A percentile compares a stretch with the other conserved stretches of the same genome.
Conservation (phyloP, 441 rosid species). For the Jatropha multifida region DNA sequence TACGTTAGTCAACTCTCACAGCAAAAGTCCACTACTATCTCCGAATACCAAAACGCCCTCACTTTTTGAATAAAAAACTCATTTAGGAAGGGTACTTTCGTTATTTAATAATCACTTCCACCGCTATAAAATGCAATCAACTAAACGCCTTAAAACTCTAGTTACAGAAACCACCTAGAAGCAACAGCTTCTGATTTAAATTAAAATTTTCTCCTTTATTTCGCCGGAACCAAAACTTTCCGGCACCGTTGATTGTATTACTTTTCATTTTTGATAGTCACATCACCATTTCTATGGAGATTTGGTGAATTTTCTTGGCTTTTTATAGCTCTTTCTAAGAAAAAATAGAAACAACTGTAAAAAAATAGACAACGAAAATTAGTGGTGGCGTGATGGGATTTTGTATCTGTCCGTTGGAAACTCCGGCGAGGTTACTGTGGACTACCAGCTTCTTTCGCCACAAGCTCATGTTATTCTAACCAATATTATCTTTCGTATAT, state of each 20-base stretch:
- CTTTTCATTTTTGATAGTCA: background rate
- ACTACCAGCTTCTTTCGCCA: conserved; percentile 98
- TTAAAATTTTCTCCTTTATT: background rate
- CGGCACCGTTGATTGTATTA: conserved; percentile 4
- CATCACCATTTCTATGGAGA: conserved; percentile 8
- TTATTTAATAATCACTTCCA: background rate
- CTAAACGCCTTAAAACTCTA: conserved; percentile 26
- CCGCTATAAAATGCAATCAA: conserved; percentile 33
- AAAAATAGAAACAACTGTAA: background rate
- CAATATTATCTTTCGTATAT: background rate
- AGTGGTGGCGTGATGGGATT: conserved; percentile 67
- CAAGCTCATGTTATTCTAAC: conserved; percentile 82
- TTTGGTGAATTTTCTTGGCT: background rate
- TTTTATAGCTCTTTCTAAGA: background rate
- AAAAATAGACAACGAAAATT: background rate
- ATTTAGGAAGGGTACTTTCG: conserved; percentile 7
- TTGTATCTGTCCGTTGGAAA: conserved; percentile 74
- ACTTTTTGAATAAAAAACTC: background rate
- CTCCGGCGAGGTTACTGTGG: conserved; percentile 94
- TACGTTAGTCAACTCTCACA: conserved; percentile 22
- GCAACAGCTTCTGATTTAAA: conserved; percentile 5
- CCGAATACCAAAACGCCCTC: conserved; percentile 27
- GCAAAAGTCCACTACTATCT: background rate
- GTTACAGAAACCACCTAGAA: conserved; percentile 28
- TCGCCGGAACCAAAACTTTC: conserved; percentile 24